Conservation (phyloP, 1,139 yeast genomes). For the Kodamaea anthophila region DNA sequence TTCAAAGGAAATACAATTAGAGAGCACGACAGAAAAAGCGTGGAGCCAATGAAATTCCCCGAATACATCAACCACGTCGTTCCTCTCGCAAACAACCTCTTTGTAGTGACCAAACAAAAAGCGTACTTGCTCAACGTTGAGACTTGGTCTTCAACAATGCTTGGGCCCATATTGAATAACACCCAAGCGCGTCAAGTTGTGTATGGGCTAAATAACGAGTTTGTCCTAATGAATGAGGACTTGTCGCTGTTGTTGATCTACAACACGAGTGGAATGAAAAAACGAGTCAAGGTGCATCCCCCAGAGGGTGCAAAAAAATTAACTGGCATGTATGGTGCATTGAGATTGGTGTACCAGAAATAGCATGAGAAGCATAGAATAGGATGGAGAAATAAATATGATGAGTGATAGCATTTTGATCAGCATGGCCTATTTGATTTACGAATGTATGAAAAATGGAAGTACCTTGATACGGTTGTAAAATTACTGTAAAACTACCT, state of each 20-base stretch:
- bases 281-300: conserved; percentile 1
- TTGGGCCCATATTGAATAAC: conserved; percentile 7
- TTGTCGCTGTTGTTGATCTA: conserved; percentile 5
- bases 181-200: conserved; percentile 5
- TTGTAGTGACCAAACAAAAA: conserved; percentile 4
- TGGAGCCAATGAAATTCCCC: background rate
- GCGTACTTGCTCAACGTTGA: conserved; percentile 1
- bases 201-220: conserved; percentile 2
- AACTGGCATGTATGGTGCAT: conserved; percentile 5
- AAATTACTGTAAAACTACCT: too few species aligned
- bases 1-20: conserved; percentile 1
- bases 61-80: conserved; percentile 5
- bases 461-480: too few species aligned
- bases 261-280: conserved; percentile 4
- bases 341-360: conserved; percentile 1
- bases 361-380: too few species aligned
- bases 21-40: background rate
- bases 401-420: too few species aligned
- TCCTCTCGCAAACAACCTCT: conserved; percentile 4
- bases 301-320: conserved; percentile 4
- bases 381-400: too few species aligned
- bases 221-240: conserved; percentile 5
- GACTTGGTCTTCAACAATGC: conserved; percentile 1
- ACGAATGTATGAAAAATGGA: too few species aligned
- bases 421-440: too few species aligned